phyloP scores from a whole-genome alignment of 306 rosid genomes.

The Mimosa pudica region DNA sequence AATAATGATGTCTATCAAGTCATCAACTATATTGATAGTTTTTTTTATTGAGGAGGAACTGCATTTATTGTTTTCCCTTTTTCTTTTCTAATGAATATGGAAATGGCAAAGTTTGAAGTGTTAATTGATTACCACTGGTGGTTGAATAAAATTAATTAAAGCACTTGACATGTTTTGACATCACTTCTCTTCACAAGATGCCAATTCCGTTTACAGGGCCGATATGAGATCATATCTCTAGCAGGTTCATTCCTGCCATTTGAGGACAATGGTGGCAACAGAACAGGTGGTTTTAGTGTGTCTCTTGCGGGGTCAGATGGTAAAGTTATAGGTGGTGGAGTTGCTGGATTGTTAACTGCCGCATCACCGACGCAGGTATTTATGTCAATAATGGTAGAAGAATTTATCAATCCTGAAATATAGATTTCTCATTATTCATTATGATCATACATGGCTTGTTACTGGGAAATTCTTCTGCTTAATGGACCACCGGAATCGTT shows the following conservation, averaged over 20 bases:
- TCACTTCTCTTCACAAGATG: slow-evolving; percentile 27
- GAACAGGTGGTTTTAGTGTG: slow-evolving; percentile 65
- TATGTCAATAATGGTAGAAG: slow-evolving; percentile 28
- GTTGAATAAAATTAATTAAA: slow-evolving; percentile 2
- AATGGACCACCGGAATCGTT: slow-evolving; percentile 10
- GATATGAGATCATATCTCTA: slow-evolving; percentile 72
- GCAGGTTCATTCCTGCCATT: slow-evolving; percentile 68
- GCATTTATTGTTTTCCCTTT: background rate
- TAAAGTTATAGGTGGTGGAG: slow-evolving; percentile 84
- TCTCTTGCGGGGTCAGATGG: slow-evolving; percentile 87
- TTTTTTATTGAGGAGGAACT: background rate
- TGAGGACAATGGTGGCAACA: slow-evolving; percentile 59
- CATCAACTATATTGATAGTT: slow-evolving; percentile 1
- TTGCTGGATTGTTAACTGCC: slow-evolving; percentile 79
- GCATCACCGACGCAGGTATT: slow-evolving; percentile 82
- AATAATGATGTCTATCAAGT: slow-evolving; percentile 15
- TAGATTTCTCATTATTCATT: background rate
- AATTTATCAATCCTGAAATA: background rate
- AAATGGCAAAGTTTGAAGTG: background rate
- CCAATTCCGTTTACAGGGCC: slow-evolving; percentile 60
- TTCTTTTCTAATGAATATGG: background rate
- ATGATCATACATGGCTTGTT: background rate
- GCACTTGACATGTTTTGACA: slow-evolving; percentile 12
- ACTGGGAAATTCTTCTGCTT: slow-evolving; percentile 9
- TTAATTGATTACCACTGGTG: background rate